Conservation (phyloP, 192 early-diverging fungal genomes). For the Globomyces pollinis-pini region DNA sequence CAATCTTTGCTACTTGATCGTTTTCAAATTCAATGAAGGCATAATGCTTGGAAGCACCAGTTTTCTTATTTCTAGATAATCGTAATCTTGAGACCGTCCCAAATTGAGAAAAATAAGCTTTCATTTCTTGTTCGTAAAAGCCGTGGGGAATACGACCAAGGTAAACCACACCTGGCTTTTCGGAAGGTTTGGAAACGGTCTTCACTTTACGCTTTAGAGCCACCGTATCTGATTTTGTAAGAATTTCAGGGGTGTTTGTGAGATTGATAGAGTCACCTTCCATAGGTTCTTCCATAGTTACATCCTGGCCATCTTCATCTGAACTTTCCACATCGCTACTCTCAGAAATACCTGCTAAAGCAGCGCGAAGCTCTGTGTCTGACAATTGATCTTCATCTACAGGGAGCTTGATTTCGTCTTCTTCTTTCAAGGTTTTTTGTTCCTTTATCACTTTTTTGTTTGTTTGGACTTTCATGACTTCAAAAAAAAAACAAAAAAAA, state of each 20-base stretch:
- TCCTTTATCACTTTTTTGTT: background rate
- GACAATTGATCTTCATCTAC: background rate
- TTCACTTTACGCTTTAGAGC: too few species aligned
- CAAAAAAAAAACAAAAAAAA: background rate
- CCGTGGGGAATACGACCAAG: constrained; percentile 90
- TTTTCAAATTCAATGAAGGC: constrained; percentile 88
- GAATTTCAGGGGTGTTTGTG: too few species aligned
- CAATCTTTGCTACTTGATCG: constrained; percentile 76
- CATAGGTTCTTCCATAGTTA: too few species aligned
- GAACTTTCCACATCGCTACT: too few species aligned
- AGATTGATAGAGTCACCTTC: too few species aligned
- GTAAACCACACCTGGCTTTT: constrained; percentile 68
- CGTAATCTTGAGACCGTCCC: constrained; percentile 71
- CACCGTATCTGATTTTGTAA: too few species aligned
- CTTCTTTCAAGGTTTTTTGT: background rate
- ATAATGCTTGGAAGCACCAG: constrained; percentile 87
- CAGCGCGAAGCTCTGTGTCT: too few species aligned
- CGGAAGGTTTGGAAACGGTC: background rate
- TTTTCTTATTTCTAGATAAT: constrained; percentile 83
- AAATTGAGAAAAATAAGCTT: constrained; percentile 87
- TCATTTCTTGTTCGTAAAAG: constrained; percentile 92
- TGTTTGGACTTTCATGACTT: background rate
- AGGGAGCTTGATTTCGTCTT: background rate
- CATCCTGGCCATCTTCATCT: too few species aligned
- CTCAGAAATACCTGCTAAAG: too few species aligned